These are phyloP conservation scores for Gremmenia infestans DNA, from an alignment of 2,329 filamentous ascomycete genomes.

Conservation along the genomic window DNA sequence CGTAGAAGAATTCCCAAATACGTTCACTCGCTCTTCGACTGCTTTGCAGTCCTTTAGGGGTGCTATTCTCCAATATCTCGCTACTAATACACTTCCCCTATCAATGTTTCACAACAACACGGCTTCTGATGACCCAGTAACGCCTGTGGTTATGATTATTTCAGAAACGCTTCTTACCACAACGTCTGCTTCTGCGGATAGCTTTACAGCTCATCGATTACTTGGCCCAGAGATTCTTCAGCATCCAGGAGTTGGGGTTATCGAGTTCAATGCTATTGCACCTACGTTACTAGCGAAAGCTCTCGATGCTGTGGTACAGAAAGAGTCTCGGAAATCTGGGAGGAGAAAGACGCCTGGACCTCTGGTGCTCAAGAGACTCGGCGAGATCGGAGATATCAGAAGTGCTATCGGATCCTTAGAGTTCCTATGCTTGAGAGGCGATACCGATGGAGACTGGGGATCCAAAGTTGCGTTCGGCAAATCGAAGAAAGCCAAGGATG, in stretches of 20 bases:
- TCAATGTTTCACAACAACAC: constrained; percentile 38
- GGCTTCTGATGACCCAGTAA: constrained; percentile 40
- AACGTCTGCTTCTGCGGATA: constrained; percentile 78
- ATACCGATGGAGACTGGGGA: constrained; percentile 69
- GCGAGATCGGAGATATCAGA: constrained; percentile 85
- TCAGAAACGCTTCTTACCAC: constrained; percentile 88
- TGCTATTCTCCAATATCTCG: constrained; percentile 70
- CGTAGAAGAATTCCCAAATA: constrained; percentile 78
- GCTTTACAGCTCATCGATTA: constrained; percentile 85
- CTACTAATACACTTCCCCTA: constrained; percentile 56
- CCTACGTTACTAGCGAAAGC: constrained; percentile 82
- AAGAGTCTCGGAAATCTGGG: constrained; percentile 77
- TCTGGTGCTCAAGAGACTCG: constrained; percentile 69
- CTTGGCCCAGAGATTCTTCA: constrained; percentile 81
- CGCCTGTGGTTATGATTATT: constrained; percentile 81
- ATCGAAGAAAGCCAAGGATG: constrained; percentile 57
- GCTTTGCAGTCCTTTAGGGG: constrained; percentile 67
- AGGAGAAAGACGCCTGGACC: constrained; percentile 72
- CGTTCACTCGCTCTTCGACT: constrained; percentile 61
- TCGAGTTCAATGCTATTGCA: constrained; percentile 92
- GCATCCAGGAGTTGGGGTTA: constrained; percentile 71
- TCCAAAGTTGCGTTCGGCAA: constrained; percentile 66
- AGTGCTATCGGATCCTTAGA: constrained; percentile 90
- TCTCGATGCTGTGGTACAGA: constrained; percentile 73
- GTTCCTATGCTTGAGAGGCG: constrained; percentile 82